Conservation (phyloP, 148 eudicot genomes). For the Vaccinium vitisidaea region DNA sequence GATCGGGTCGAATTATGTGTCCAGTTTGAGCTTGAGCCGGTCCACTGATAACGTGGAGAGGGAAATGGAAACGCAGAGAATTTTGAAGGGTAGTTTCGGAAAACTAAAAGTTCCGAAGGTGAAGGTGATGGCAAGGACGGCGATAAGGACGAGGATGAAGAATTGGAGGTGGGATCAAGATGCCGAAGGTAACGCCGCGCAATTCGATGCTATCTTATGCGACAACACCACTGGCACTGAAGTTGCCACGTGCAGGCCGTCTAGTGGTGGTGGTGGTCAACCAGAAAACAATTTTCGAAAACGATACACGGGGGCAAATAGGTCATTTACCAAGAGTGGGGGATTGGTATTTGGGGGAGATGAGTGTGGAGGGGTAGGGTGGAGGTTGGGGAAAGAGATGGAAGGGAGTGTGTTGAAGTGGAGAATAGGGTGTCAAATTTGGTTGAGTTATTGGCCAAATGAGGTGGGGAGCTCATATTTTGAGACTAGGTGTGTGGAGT, state of each 20-base stretch:
- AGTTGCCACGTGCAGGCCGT: slow-evolving; percentile 52
- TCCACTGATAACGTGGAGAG: slow-evolving; percentile 56
- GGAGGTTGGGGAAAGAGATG: slow-evolving; percentile 84
- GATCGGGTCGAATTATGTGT: slow-evolving; percentile 57
- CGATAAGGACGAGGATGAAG: slow-evolving; percentile 49
- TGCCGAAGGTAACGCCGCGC: slow-evolving; percentile 56
- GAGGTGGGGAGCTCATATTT: slow-evolving; percentile 48
- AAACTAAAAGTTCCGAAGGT: slow-evolving; percentile 52
- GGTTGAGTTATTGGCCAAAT: slow-evolving; percentile 89
- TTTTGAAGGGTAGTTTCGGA: slow-evolving; percentile 66
- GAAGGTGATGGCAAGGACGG: slow-evolving; percentile 52
- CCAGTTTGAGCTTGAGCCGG: slow-evolving; percentile 54
- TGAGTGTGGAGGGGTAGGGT: slow-evolving; percentile 62
- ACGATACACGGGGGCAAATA: slow-evolving; percentile 51
- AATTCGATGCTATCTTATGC: slow-evolving; percentile 55
- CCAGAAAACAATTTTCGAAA: slow-evolving; percentile 35
- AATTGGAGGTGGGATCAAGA: slow-evolving; percentile 93
- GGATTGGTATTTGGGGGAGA: slow-evolving; percentile 53
- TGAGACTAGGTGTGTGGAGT: slow-evolving; percentile 79
- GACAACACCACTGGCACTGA: slow-evolving; percentile 64
- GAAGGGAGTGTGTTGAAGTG: slow-evolving; percentile 94
- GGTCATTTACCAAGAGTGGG: slow-evolving; percentile 69
- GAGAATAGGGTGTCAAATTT: slow-evolving; percentile 72
- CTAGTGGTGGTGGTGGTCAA: slow-evolving; percentile 20
- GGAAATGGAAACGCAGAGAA: slow-evolving; percentile 58